Base-by-base conservation (phyloP, 2,329 filamentous ascomycete genomes). In the Corniculantispora saksenae region DNA sequence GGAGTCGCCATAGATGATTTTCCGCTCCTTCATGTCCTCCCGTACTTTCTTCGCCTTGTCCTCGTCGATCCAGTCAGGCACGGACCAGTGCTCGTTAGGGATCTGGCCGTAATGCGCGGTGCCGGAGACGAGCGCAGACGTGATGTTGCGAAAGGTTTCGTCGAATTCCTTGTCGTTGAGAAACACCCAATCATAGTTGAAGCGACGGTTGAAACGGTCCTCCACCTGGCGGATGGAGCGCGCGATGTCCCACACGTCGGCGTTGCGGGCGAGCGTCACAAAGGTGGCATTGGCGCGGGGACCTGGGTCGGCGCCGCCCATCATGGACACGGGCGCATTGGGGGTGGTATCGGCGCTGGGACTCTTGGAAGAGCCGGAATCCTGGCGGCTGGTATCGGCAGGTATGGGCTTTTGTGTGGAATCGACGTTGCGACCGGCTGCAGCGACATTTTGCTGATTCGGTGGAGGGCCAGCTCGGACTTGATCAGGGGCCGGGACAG, bases 121-220 rank as follows among this genome's bases (percentile, higher is more conserved):
- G 65, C 95, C 95, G 15, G 94, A 98, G n/a, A 96, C 91, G 45
- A 99, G 86, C 1, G 93, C 89, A 5, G 86, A 86, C 4, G 95
- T 99, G 69, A 98, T 85, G 79, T 93, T 94, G 79, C 94, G 98
- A 85, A 99, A 99, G 12, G 88, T 89, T 3, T 92, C 91, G 75
- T 97, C 91, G 74, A 99, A 99, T 0, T 93, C 92, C 77, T 94
- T 88, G 76, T 99, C 95, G 80, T 99, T 99, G 67, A 99, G 83
- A 82, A 99, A 99, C 61, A 99, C 94, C 96, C 96, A 99, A 77
- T 98, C 94, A 80, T 99, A 99, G 82, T 97, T 90, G 83, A 91
- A 98, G 73, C 94, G 91, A 73, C 89, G 88, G 82, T 99, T 99
- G 88, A 99, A 99, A 75, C 95, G 92, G 79, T 99, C 95, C 80